Evolutionary conservation across 345 rosid genomes (phyloP), one percentile per base, ranked within the genome.

Genomic region (Hibiscus tridactylites): DNA sequence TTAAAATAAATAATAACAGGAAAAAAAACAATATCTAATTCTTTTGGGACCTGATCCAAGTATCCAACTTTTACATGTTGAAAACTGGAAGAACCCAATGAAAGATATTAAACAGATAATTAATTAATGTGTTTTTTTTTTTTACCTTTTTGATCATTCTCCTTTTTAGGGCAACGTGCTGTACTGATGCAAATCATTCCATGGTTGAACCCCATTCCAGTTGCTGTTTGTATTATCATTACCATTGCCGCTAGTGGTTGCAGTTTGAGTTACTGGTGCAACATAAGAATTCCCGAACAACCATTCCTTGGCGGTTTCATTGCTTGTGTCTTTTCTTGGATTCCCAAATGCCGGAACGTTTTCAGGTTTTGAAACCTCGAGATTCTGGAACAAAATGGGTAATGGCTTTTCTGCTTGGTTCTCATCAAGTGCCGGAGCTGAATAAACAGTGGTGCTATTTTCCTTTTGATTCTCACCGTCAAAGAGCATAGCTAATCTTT

Each of bases 351-450:
- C 80, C 9, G 65, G 63, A 37, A 15, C 29, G 28, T 56, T 67
- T n/a, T 74, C 81, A 29, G 75, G 81, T 47, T 82, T 80, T 37
- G 86, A 72, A 37, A 75, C 75, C 71, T 89, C 93, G 54, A 84
- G 84, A 64, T 86, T 89, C 59, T 85, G 92, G 75, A 88, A 90
- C 80, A 83, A 69, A 71, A 86, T 87, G 29, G 97, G 87, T 21
- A 84, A 91, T 2, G 79, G 83, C 74, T 79, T 87, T 72, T 83
- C 81, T 53, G 76, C 65, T 60, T 83, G 88, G 68, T 56, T 81
- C 39, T 66, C 67, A 57, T 81, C 83, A 0, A 66, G 53, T 3
- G 47, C 47, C 47, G 75, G 71, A 58, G 58, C 79, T 2, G 89
- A 66, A 42, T 82, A 67, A 62, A n/a, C 74, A 29, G 24, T 49